Evolutionary conservation across 495 filamentous ascomycete species (phyloP).

Genomic region (Hypoxylon rickii): DNA sequence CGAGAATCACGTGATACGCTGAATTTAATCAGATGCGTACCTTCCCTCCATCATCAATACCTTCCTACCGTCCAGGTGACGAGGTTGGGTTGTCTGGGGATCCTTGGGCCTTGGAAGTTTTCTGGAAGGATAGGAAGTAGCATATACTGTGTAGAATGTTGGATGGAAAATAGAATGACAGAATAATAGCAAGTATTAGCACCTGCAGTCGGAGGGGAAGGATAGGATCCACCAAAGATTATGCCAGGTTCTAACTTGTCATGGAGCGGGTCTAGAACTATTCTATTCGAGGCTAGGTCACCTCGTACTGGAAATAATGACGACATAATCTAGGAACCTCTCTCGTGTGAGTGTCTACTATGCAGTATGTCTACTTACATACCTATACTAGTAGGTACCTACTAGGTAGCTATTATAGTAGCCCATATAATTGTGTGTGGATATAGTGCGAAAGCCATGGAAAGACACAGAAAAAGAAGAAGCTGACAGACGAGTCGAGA

Average conservation of each 20-base stretch:
- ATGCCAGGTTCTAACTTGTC: neutral
- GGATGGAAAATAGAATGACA: neutral
- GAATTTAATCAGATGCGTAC: no score
- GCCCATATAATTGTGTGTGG: neutral
- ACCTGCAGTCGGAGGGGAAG: neutral
- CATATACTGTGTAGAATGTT: no score
- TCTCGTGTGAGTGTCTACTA: neutral
- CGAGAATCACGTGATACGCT: no score
- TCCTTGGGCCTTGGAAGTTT: no score
- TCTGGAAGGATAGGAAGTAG: no score
- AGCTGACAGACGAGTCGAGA: no score
- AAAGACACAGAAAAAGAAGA: neutral
- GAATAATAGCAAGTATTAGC: neutral
- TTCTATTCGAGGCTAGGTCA: constrained; percentile 7
- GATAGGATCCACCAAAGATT: neutral
- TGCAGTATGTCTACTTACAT: neutral
- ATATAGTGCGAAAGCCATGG: neutral
- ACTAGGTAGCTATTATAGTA: neutral
- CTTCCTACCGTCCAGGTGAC: no score
- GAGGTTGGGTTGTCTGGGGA: no score
- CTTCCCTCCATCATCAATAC: no score
- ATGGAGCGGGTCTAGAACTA: constrained; percentile 10
- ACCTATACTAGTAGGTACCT: neutral
- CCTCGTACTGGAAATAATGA: constrained; percentile 12
- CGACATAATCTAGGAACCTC: neutral